A percentile compares a stretch with the other conserved stretches of the same genome.
These are phyloP conservation scores for Mallotus repandus DNA, from an alignment of 441 rosid genomes.

Conservation along the genomic window DNA sequence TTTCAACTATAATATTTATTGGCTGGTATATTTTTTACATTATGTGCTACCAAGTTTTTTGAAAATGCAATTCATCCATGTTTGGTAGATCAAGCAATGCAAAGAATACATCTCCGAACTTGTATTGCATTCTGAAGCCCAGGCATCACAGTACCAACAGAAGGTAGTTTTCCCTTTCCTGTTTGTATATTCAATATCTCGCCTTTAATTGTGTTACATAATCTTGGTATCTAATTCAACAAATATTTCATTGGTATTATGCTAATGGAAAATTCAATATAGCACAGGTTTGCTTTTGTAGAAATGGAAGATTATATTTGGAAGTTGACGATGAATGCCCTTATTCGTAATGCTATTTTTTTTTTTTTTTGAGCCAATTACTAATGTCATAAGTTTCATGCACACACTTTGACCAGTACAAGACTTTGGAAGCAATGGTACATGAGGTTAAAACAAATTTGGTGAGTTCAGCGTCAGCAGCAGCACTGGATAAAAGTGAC, in stretches of 20 bases:
- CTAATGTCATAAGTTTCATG: constrained; percentile 16
- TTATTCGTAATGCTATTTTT: background rate
- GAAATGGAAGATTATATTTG: background rate
- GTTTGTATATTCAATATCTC: background rate
- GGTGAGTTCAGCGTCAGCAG: constrained; percentile 44
- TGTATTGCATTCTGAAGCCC: constrained; percentile 90
- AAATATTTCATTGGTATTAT: background rate
- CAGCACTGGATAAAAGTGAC: constrained; percentile 49
- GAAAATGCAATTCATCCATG: constrained; percentile 22
- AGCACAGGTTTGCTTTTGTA: background rate
- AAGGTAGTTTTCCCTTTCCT: constrained; percentile 49
- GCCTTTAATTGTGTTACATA: background rate
- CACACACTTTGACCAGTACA: constrained; percentile 57
- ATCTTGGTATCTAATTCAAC: background rate
- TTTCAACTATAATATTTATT: background rate
- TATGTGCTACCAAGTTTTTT: background rate
- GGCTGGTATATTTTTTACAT: background rate
- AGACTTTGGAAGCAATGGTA: constrained; percentile 77
- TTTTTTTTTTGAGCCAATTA: background rate
- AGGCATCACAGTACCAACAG: constrained; percentile 78
- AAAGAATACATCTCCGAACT: constrained; percentile 82
- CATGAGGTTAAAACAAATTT: constrained; percentile 53
- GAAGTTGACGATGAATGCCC: background rate
- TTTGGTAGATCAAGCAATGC: constrained; percentile 64
- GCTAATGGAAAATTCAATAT: background rate